Evolutionary conservation across 2,329 filamentous ascomycete genomes (phyloP), one percentile per base, ranked within the genome.

Genomic region (Eutypella sp.): DNA sequence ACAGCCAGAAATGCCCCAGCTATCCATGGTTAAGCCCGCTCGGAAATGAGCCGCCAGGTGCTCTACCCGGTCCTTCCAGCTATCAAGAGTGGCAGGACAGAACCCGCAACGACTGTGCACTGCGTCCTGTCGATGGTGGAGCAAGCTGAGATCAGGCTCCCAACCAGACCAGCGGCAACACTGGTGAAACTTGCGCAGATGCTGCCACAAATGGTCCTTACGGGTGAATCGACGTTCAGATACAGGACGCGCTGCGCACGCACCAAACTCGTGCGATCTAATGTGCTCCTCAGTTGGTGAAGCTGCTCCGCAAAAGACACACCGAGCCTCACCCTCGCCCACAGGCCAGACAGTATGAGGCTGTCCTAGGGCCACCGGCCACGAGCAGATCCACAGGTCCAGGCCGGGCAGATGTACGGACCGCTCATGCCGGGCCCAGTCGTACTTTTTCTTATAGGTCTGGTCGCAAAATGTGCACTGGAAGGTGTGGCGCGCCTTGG

Each of bases 331-430:
- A 5, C 67, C 70, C 16, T 73, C 69, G 15, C 68, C 65, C 37
- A 76, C 69, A 4, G 76, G 69, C 50, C 78, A 72, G 2, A 77
- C 68, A 0, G 74, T 67, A 1, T 72, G 61, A 0, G 78, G 56
- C 44, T 67, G 59, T n/a, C 57, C 56, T 2, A 55, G 46, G 1
- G 58, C 52, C 3, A 66, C 47, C 4, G 67, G 66, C 1, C 65
- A 67, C 0, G 71, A 70, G 51, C 79, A 83, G 5, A 80, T 69
- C 72, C 71, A 79, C 4, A 73, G 67, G 46, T 69, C 68, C 25
- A 70, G 48, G 16, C 60, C 64, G 33, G 70, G 62, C 2, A 75
- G 57, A 50, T 78, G 74, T 3, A 78, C 61, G 2, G 73, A 73
- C 34, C 74, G 67, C 47, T 78, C 75, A 50, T 79, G 75, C 1